These are phyloP conservation scores for Penicillium sp. DNA, from an alignment of 2,329 filamentous ascomycete species.

Conservation along the genomic window DNA sequence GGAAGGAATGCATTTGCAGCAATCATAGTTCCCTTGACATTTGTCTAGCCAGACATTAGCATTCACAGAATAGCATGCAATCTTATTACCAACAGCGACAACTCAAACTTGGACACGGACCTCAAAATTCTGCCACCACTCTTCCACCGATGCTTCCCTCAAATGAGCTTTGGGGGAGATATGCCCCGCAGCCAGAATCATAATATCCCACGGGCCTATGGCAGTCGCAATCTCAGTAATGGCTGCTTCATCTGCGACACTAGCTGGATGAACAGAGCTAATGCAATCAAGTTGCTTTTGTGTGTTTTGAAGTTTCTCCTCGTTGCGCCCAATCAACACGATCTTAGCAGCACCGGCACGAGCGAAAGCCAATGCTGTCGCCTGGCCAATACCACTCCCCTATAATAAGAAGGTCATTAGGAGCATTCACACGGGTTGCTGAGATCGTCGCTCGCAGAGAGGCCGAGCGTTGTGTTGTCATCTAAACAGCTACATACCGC, in stretches of 20 bases:
- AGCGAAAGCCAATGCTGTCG: slow-evolving; percentile 9
- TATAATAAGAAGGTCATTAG: neutral
- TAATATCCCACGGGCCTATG: neutral
- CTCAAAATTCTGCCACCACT: neutral
- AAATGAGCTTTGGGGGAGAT: neutral
- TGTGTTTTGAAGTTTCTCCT: slow-evolving; percentile 1
- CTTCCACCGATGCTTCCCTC: neutral
- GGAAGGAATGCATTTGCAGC: slow-evolving; percentile 15
- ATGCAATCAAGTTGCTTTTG: neutral
- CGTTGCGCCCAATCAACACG: slow-evolving; percentile 7
- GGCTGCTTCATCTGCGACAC: slow-evolving; percentile 6
- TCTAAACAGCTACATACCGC: slow-evolving; percentile 5
- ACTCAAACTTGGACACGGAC: neutral
- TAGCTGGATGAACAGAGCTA: neutral
- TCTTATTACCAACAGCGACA: too few species aligned
- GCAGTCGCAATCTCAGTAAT: neutral
- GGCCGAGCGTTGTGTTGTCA: neutral
- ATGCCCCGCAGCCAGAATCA: neutral
- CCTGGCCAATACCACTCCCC: slow-evolving; percentile 12
- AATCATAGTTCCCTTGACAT: slow-evolving; percentile 23
- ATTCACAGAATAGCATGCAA: neutral
- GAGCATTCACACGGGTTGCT: too few species aligned
- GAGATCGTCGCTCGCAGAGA: neutral
- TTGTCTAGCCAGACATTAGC: slow-evolving; percentile 6
- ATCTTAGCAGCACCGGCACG: slow-evolving; percentile 5